Evolutionary conservation across 2,329 filamentous ascomycete genomes (phyloP), one percentile per base, ranked within the genome.

Genomic region (Hymenoscyphus salicellus): DNA sequence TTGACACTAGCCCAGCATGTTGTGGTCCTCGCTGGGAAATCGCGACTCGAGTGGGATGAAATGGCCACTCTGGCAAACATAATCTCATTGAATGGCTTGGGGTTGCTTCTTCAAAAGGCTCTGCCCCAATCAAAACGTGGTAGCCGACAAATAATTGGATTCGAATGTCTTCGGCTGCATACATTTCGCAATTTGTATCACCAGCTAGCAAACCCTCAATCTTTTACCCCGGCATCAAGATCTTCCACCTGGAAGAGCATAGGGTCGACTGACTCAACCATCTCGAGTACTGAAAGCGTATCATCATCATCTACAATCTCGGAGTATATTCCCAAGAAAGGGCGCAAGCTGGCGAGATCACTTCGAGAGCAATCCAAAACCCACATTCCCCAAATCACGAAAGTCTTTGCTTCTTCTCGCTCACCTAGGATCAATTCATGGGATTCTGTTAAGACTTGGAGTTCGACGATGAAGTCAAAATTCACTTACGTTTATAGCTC

Each of bases 21-120:
- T 14, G 49, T 46, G 20, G 56, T 63, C 20, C 56, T 63, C 38
- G 61, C 61, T 3, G 61, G 61, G 41, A 63, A 36, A 14, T 59
- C 55, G 8, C 49, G 20, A n/a, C 55, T 63, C 4, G 38, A 59
- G 30, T 63, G 61, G 61, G 61, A 63, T 55, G 61, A 63, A 14
- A 63, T 63, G 61, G 30, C 55, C 2, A 30, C 61, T 38, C 28
- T 63, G 55, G 61, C 61, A 26, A 58, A 63, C 32, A 63, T 63
- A 38, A 52, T 63, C 6, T 59, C 55, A 14, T 20, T 63, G 38
- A 63, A 63, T 59, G 61, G 61, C 11, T 55, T 63, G 28, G 61
- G 61, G 0, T 14, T 63, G 32, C 43, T 63, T 28, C 33, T 63
- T 23, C 61, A 63, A 26, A 38, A 55, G 23, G 11, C 55, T 33